A percentile compares a stretch with the other conserved stretches of the same genome.
Conservation (phyloP, 768 basidiomycete genomes). For the Xerocomellus dryophilus region DNA sequence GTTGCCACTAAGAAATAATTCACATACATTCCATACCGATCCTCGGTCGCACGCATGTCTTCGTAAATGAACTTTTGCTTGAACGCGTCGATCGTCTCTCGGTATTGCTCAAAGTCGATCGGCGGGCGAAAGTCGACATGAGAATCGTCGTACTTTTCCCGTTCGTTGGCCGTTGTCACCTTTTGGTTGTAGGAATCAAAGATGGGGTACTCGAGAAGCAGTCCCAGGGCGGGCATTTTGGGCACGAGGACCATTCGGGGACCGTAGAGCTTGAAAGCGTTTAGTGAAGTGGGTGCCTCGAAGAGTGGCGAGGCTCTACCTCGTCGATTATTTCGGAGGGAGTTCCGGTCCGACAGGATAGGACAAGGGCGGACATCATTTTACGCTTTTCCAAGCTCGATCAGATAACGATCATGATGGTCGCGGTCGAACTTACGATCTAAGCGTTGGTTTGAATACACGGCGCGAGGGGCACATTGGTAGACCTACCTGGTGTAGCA, state of each 20-base stretch:
- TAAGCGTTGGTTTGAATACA: slow-evolving; percentile 18
- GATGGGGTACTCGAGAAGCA: slow-evolving; percentile 85
- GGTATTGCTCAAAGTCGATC: slow-evolving; percentile 69
- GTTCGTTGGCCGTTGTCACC: slow-evolving; percentile 42
- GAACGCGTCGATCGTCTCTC: slow-evolving; percentile 72
- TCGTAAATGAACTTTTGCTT: slow-evolving; percentile 85
- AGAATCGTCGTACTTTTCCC: slow-evolving; percentile 43
- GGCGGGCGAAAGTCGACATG: slow-evolving; percentile 64
- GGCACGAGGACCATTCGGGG: slow-evolving; percentile 79
- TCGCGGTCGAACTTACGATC: slow-evolving; percentile 27
- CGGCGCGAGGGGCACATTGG: slow-evolving; percentile 17
- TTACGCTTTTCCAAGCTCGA: slow-evolving; percentile 64
- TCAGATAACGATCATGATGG: slow-evolving; percentile 8
- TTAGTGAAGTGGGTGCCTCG: neutral
- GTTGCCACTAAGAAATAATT: neutral
- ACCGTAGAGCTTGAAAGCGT: slow-evolving; percentile 62
- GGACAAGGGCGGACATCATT: slow-evolving; percentile 89
- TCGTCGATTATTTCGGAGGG: slow-evolving; percentile 74
- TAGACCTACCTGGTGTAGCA: slow-evolving; percentile 90
- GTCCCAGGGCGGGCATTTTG: slow-evolving; percentile 93
- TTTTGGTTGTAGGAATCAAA: slow-evolving; percentile 74
- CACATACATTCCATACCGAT: slow-evolving; percentile 70
- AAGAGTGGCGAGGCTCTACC: slow-evolving; percentile 34
- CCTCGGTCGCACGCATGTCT: slow-evolving; percentile 82
- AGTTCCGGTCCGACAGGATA: slow-evolving; percentile 71